Evolutionary conservation across 2,329 filamentous ascomycete genomes (phyloP), one percentile per base, ranked within the genome.

Genomic region (Mycosphaerella sp.): DNA sequence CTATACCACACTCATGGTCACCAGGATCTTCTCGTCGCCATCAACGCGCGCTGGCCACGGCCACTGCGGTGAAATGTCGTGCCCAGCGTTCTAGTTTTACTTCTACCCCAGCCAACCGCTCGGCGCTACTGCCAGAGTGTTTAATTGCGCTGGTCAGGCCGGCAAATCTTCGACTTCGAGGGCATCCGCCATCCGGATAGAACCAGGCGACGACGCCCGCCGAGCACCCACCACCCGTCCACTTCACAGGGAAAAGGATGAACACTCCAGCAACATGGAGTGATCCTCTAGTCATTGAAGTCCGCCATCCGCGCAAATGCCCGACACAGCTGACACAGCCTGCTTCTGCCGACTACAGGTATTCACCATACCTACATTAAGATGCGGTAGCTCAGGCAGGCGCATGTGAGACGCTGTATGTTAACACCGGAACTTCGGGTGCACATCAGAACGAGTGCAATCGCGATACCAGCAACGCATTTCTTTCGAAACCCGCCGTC

Each of bases 101-200:
- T 29, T 29, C 26, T 7, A 29, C 26, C 26, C 26, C 26, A 29
- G 26, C 26, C 46, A 40, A 36, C 46, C 14, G 14, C 39, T 11
- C 36, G 36, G 39, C 48, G 40, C 48, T 51, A 51, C 31, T 32
- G 23, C 12, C 31, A 34, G 44, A 17, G 42, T 51, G 48, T 51
- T 50, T 50, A 50, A 50, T 50, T 50, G 48, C 48, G 21, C 23
- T 31, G 17, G 39, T 39, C 48, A 43, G 48, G 48, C 42, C 21
- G 21, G 21, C 26, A 42, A 38, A 39, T 38, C 21, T 38, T 49
- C 39, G 21, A 43, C 11, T 29, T 21, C 21, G 21, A 21, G 21
- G 2, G 21, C 21, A 21, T 21, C 21, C 21, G 21, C n/a, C 39
- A 38, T 49, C 47, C 39, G 39, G 17, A 21, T n/a, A 41, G 39